Conservation (phyloP, 2,329 filamentous ascomycete species). For the Alternaria infectoria region DNA sequence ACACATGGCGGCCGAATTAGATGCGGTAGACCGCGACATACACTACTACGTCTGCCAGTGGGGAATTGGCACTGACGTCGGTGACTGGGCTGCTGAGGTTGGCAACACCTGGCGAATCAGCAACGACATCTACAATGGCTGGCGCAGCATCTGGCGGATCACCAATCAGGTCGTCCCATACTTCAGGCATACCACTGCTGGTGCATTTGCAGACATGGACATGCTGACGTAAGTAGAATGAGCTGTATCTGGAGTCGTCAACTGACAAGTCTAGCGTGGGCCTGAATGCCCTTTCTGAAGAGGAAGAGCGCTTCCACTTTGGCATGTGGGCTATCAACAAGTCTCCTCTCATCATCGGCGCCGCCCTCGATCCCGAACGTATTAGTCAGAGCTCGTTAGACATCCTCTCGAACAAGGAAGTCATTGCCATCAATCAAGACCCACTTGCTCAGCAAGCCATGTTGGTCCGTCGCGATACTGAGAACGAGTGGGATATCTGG, state of each 20-base stretch:
- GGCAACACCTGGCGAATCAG: constrained; percentile 47
- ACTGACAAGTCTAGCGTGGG: constrained; percentile 37
- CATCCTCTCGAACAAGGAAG: constrained; percentile 57
- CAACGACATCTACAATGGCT: constrained; percentile 45
- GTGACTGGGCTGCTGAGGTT: constrained; percentile 43
- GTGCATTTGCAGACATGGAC: constrained; percentile 50
- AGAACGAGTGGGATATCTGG: constrained; percentile 49
- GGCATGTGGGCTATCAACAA: constrained; percentile 57
- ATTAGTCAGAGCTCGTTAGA: constrained; percentile 29
- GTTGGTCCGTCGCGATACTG: constrained; percentile 52
- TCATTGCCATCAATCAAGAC: constrained; percentile 66
- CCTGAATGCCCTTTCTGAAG: constrained; percentile 42
- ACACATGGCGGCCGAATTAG: constrained; percentile 34
- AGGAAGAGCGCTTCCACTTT: constrained; percentile 54
- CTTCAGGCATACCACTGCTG: constrained; percentile 32
- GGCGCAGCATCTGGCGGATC: constrained; percentile 44
- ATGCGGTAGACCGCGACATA: constrained; percentile 40
- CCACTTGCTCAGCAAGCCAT: constrained; percentile 58
- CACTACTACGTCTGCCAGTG: constrained; percentile 49
- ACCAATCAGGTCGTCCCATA: constrained; percentile 43
- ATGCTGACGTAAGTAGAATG: constrained; percentile 48
- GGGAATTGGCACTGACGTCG: constrained; percentile 46
- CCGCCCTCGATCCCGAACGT: constrained; percentile 40
- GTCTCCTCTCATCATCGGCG: constrained; percentile 54
- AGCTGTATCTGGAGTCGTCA: neutral